Base-by-base conservation (phyloP, 2,329 filamentous ascomycete species). In the Pestalotiopsis sp. region DNA sequence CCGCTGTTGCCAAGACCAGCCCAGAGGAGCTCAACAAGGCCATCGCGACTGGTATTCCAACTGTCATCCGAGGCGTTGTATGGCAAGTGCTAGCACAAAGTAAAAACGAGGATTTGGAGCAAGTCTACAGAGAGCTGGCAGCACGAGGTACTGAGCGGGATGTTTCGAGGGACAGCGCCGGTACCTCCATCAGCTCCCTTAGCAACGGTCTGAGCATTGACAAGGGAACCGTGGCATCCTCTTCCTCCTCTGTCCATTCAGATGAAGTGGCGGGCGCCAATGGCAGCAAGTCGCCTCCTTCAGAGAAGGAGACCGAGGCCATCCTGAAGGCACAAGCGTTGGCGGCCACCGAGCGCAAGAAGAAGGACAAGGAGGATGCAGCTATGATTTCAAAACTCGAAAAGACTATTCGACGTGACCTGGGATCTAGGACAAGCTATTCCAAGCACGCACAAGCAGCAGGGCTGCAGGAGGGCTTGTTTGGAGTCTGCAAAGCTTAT, bases 71-170 rank as follows among this genome's bases (percentile, higher is more conserved):
- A 69, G 97, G 96, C n/a, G 96, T 99, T 2, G 95, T 99, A 64
- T 99, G 96, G 96, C 96, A 99, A 81, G 95, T 98, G 7, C 84
- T 99, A 70, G 94, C 96, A 3, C 94, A 97, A 77, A 98, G 95
- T 82, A 97, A 97, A 80, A 97, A 94, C 74, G 92, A 95, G 70
- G 94, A 97, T 59, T 83, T 99, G 20, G 96, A 99, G 80, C 82
- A 86, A 17, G 88, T 94, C n/a, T 99, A 98, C 81, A 89, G 87
- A 71, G 94, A 97, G 69, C 86, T 99, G 11, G 87, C 93, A 39
- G 87, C 87, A 63, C 89, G 93, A 69, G 95, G 95, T 27, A 95
- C 93, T 2, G 93, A 95, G 69, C 94, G 93, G 79, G 92, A 95
- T 69, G 90, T 88, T 75, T 86, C 92, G 71, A 83, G 87, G 66